Evolutionary conservation across 2,329 filamentous ascomycete species (phyloP).

Genomic region (Sporothrix pallida): DNA sequence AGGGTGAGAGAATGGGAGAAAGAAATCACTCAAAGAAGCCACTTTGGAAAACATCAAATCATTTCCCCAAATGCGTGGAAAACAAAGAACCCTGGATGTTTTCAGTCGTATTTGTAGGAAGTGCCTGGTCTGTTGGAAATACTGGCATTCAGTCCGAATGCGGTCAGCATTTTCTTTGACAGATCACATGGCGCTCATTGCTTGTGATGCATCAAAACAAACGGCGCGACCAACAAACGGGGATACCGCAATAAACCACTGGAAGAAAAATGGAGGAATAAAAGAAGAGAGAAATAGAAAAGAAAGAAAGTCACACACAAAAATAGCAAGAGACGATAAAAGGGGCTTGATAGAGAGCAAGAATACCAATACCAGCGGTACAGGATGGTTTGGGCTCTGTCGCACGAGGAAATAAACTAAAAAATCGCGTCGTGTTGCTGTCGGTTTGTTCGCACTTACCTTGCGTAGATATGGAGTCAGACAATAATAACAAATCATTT

Average conservation of each 20-base stretch:
- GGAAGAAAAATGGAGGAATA: background rate
- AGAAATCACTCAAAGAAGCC: too few relatives aligned
- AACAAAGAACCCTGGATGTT: conserved; percentile 3
- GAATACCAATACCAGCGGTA: background rate
- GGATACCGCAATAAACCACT: background rate
- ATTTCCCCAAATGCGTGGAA: background rate
- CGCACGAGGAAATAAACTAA: background rate
- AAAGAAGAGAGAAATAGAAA: background rate
- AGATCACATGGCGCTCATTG: background rate
- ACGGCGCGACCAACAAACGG: background rate
- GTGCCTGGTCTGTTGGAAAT: background rate
- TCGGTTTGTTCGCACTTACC: background rate
- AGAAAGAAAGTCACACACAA: background rate
- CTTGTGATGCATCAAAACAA: conserved; percentile 4
- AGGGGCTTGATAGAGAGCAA: background rate
- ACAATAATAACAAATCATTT: background rate
- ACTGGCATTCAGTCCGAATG: background rate
- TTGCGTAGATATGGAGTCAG: background rate
- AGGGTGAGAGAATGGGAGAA: too few relatives aligned
- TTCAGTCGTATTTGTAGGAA: background rate
- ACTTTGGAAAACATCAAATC: background rate
- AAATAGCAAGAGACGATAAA: background rate
- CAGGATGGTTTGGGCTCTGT: background rate
- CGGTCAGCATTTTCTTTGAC: background rate
- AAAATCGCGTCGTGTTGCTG: background rate